Evolutionary conservation across 225 moss, liverwort and hornwort genomes (phyloP).

Genomic region (Ulota crispa): DNA sequence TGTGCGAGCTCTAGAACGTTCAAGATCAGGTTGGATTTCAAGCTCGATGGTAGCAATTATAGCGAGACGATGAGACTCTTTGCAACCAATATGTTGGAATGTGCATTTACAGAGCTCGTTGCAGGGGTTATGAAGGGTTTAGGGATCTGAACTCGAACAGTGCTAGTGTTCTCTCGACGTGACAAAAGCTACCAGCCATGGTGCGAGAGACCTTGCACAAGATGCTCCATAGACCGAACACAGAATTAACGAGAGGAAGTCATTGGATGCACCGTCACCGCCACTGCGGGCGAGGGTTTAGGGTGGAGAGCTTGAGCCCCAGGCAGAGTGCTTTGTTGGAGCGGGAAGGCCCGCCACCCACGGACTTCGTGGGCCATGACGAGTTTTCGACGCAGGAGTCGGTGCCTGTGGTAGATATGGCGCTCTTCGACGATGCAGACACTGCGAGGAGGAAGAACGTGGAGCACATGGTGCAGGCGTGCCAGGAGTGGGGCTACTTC

Average conservation of each 20-base stretch:
- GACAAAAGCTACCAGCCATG: slow-evolving; percentile 10
- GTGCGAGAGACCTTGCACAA: slow-evolving; percentile 27
- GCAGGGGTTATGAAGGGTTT: not conserved
- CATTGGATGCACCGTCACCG: not conserved
- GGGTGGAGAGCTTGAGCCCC: slow-evolving; percentile 29
- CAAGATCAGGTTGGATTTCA: not conserved
- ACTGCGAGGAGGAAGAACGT: slow-evolving; percentile 19
- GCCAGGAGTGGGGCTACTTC: slow-evolving; percentile 52
- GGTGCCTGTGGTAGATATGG: slow-evolving; percentile 49
- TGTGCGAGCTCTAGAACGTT: not conserved
- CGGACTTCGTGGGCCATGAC: slow-evolving; percentile 35
- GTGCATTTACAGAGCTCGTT: not conserved
- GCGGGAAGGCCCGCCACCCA: slow-evolving; percentile 25
- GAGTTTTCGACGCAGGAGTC: slow-evolving; percentile 22
- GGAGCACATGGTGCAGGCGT: slow-evolving; percentile 39
- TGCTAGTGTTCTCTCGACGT: not conserved
- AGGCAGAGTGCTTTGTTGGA: slow-evolving; percentile 22
- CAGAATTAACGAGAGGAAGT: slow-evolving; percentile 10
- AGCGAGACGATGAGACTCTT: not conserved
- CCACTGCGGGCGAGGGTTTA: slow-evolving; percentile 20
- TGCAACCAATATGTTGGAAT: not conserved
- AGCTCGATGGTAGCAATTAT: not conserved
- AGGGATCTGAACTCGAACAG: not conserved
- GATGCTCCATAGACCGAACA: slow-evolving; percentile 14
- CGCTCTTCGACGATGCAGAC: slow-evolving; percentile 25